A percentile compares a stretch with the other conserved stretches of the same genome.
These are phyloP conservation scores for Xylaria curta DNA, from an alignment of 495 filamentous ascomycete species.

Conservation along the genomic window DNA sequence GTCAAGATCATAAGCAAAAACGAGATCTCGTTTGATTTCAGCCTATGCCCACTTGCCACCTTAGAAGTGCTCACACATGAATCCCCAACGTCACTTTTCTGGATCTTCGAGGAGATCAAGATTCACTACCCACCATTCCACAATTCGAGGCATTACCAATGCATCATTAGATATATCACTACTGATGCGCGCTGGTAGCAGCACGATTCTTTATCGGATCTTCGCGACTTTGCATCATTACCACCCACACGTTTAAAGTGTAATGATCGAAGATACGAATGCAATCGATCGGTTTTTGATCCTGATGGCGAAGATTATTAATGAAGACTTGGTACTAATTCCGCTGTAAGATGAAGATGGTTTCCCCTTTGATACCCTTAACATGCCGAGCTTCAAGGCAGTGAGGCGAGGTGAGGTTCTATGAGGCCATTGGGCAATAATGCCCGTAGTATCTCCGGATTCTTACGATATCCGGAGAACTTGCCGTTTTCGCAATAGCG, in stretches of 20 bases:
- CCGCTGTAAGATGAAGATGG: neutral
- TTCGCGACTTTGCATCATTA: neutral
- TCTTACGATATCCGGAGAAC: neutral
- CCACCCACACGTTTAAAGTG: neutral
- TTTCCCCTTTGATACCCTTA: slow-evolving; percentile 3
- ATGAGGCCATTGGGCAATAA: neutral
- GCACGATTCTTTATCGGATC: slow-evolving; percentile 5
- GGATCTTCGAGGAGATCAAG: neutral
- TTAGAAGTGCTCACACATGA: neutral
- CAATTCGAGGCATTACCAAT: neutral
- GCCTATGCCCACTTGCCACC: neutral
- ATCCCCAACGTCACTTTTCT: neutral
- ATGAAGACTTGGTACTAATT: neutral
- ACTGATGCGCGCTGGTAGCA: neutral
- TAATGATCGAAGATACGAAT: neutral
- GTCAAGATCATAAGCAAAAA: neutral
- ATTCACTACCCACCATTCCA: neutral
- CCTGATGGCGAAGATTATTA: neutral
- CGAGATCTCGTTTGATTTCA: neutral
- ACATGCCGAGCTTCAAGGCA: neutral
- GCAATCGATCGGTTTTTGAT: neutral
- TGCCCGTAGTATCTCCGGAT: neutral
- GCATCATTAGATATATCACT: neutral
- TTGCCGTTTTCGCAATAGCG: slow-evolving; percentile 8
- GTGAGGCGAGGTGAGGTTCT: neutral